Conservation (phyloP, 768 basidiomycete genomes). For the Boletus huronensis region DNA sequence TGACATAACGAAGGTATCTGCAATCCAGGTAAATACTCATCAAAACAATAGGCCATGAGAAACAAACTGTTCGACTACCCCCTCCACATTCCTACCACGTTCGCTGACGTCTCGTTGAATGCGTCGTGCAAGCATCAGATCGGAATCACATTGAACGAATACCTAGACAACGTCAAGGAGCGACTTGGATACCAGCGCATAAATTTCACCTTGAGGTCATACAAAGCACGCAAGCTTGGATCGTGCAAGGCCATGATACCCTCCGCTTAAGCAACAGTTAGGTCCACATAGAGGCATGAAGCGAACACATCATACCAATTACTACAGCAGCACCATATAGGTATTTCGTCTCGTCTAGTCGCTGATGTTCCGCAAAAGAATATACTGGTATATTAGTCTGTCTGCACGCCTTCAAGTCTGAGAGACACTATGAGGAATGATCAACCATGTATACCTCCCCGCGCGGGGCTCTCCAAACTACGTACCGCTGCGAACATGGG, state of each 20-base stretch:
- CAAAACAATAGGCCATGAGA: neutral
- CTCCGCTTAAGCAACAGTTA: constrained; percentile 52
- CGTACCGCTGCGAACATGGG: constrained; percentile 75
- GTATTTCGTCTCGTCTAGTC: constrained; percentile 75
- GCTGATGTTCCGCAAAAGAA: constrained; percentile 88
- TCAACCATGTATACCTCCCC: neutral
- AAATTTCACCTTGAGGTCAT: constrained; percentile 81
- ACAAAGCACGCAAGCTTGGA: constrained; percentile 69
- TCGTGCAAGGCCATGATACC: constrained; percentile 91
- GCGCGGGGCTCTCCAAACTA: constrained; percentile 3
- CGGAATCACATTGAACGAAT: constrained; percentile 91
- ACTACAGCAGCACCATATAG: constrained; percentile 92
- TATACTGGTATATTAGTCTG: constrained; percentile 92
- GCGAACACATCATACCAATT: constrained; percentile 51
- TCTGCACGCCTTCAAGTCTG: constrained; percentile 79
- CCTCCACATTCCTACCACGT: constrained; percentile 79
- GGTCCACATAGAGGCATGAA: neutral
- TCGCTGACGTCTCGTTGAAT: constrained; percentile 86
- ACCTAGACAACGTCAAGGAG: constrained; percentile 41
- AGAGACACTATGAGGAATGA: constrained; percentile 57
- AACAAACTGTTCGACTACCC: constrained; percentile 82
- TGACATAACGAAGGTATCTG: constrained; percentile 92
- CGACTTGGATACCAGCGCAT: neutral
- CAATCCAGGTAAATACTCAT: constrained; percentile 1
- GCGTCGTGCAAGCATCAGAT: constrained; percentile 94